Base-by-base conservation (phyloP, 805 yeast species). In the Kuraishia capsulata region DNA sequence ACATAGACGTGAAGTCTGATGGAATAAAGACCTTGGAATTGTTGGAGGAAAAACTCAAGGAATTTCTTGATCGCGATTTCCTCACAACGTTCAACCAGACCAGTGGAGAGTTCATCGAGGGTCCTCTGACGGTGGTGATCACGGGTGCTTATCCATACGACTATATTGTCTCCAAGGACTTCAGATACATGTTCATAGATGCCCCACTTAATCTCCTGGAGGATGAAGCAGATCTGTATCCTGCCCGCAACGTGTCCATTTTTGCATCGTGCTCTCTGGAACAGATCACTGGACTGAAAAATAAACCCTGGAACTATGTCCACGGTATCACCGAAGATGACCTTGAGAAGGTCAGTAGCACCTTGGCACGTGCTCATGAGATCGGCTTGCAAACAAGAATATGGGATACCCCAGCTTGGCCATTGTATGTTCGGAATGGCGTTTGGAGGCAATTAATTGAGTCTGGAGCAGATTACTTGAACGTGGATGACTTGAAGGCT, bases 371-470 rank as follows among this genome's bases (percentile, higher is more conserved):
- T 20, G 77, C 82, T 3, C 85, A 78, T 48, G 48, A 54, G 2
- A 42, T 62, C 35, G 69, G 71, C n/a, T 48, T 81, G 37, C 67
- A 67, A 45, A 69, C 82, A 0, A 61, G 89, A 39, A 62, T 81
- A 29, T 82, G 89, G 88, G 88, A 79, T 20, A 79, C 77, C 4
- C 78, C 85, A 1, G 62, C 61, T 23, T 80, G 85, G 81, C 87
- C 89, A 2, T 48, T 54, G 3, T 43, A 52, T 5, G 51, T 63
- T 21, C 64, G 76, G 40, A 54, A 70, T 38, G 51, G 52, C 5
- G 68, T 78, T 28, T 73, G 81, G 75, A 49, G 52, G 40, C 73
- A 71, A 42, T 56, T 76, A 19, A 52, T 67, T 30, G 59, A 55
- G 18, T 41, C 64, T 19, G 78, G 76, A 5, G 63, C 71, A 11